These are phyloP conservation scores for Voacanga thouarsii DNA, from an alignment of 257 asterid species.

Conservation along the genomic window DNA sequence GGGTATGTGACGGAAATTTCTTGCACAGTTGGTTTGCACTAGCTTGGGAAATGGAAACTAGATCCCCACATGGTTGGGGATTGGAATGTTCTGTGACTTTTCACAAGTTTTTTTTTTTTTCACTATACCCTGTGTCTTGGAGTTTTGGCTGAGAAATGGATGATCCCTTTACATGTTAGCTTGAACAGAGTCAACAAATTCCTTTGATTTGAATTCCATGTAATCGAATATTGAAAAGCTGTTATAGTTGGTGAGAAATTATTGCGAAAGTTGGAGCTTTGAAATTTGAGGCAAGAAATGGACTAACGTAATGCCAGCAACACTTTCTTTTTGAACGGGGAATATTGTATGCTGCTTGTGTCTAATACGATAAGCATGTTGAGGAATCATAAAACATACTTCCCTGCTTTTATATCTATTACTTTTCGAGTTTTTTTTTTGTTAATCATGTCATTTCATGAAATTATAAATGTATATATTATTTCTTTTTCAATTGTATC, in stretches of 20 bases:
- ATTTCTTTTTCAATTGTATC: too few species aligned
- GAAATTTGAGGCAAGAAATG: conserved; percentile 30
- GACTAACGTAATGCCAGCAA: conserved; percentile 3
- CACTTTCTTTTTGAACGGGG: conserved; percentile 11
- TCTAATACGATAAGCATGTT: conserved; percentile 1
- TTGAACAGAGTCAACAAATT: neutral
- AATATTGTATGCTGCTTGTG: conserved; percentile 7
- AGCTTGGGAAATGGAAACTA: neutral
- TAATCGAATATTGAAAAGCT: conserved; percentile 11
- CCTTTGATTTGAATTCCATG: conserved; percentile 1
- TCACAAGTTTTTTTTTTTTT: neutral
- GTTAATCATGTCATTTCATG: too few species aligned
- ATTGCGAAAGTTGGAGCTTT: conserved; percentile 24
- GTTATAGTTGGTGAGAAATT: conserved; percentile 42
- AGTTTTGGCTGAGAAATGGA: neutral
- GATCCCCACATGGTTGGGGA: neutral
- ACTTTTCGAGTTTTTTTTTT: too few species aligned
- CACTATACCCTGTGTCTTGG: neutral
- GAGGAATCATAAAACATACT: neutral
- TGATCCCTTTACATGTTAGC: neutral
- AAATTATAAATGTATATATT: too few species aligned
- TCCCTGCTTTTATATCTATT: too few species aligned
- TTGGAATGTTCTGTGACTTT: neutral
- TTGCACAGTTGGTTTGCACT: neutral
- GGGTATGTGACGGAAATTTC: neutral